Percentiles rank a stretch among this genome's conserved stretches.
Evolutionary conservation across 371 early-diverging fungal genomes (phyloP).

Genomic region (Choanephora cucurbitarum): DNA sequence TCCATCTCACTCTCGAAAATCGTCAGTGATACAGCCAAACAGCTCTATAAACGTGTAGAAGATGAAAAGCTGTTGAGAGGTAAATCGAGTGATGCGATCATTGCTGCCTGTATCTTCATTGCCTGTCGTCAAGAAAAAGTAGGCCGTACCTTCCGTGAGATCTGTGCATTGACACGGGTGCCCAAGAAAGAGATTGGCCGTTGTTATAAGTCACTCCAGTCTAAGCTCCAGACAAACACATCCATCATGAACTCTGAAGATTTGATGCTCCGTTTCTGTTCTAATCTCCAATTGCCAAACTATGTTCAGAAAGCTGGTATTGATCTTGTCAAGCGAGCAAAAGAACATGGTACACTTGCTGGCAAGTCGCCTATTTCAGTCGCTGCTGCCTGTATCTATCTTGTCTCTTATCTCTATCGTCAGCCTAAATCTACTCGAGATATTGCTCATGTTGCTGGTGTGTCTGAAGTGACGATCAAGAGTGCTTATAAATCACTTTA

Average conservation of each 20-base stretch:
- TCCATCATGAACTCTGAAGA: conserved; percentile 76
- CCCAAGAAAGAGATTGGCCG: conserved; percentile 91
- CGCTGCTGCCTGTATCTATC: conserved; percentile 90
- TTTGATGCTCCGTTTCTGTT: conserved; percentile 88
- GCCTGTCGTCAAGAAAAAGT: conserved; percentile 95
- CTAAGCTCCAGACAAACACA: conserved; percentile 65
- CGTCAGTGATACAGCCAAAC: conserved; percentile 94
- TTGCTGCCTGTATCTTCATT: conserved; percentile 97
- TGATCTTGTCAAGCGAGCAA: conserved; percentile 73
- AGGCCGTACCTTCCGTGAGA: conserved; percentile 97
- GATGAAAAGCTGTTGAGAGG: conserved; percentile 90
- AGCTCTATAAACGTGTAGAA: conserved; percentile 88
- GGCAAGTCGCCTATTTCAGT: conserved; percentile 92
- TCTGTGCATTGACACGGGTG: conserved; percentile 93
- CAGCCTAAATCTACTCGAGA: conserved; percentile 70
- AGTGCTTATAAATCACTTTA: conserved; percentile 80
- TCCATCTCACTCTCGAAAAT: conserved; percentile 84
- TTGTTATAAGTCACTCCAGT: conserved; percentile 78
- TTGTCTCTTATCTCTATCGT: conserved; percentile 75
- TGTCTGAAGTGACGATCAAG: conserved; percentile 90
- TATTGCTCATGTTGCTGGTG: conserved; percentile 84
- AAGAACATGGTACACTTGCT: conserved; percentile 79
- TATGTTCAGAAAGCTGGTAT: conserved; percentile 75
- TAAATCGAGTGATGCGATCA: conserved; percentile 89
- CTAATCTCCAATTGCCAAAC: conserved; percentile 71